Percentiles rank a stretch among this genome's conserved stretches.
phyloP scores from a whole-genome alignment of 164 flowering plant genomes.

The Litsea cubeba region DNA sequence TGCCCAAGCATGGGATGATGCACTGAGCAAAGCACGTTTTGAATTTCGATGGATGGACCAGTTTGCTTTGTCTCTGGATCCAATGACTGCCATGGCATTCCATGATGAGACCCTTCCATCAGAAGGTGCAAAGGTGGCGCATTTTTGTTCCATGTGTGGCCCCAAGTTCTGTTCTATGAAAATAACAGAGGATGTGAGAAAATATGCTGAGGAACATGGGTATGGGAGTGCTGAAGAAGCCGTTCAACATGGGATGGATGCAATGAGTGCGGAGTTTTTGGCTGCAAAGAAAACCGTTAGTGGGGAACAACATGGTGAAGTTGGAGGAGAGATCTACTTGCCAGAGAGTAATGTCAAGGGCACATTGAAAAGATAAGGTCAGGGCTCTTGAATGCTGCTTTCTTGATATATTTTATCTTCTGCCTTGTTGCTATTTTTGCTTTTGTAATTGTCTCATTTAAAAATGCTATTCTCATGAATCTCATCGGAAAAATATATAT shows the following conservation, averaged over 20 bases:
- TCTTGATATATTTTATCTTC: no score
- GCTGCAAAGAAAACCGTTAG: conserved; percentile 90
- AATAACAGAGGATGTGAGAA: conserved; percentile 96
- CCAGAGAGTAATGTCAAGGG: conserved; percentile 45
- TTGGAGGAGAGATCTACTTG: conserved; percentile 93
- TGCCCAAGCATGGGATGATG: conserved; percentile 99
- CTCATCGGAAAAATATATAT: no score
- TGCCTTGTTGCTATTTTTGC: not conserved
- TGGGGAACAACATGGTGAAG: conserved; percentile 97
- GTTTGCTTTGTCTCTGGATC: conserved; percentile 92
- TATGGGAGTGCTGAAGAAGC: conserved; percentile 96
- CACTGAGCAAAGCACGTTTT: conserved; percentile 97
- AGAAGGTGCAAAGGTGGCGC: conserved; percentile 98
- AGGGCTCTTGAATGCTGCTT: conserved; percentile 11
- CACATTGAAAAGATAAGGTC: conserved; percentile 42
- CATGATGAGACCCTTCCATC: conserved; percentile 97
- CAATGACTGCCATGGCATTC: conserved; percentile 96
- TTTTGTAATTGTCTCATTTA: not conserved
- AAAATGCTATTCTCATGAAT: no score
- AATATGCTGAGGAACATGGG: conserved; percentile 97
- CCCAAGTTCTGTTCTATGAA: conserved; percentile 99
- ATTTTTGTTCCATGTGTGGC: conserved; percentile 99
- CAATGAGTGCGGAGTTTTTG: conserved; percentile 91
- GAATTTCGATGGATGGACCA: conserved; percentile 99
- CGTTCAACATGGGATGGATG: conserved; percentile 80